phyloP scores from a whole-genome alignment of 495 filamentous ascomycete genomes.

The Letharia lupina region DNA sequence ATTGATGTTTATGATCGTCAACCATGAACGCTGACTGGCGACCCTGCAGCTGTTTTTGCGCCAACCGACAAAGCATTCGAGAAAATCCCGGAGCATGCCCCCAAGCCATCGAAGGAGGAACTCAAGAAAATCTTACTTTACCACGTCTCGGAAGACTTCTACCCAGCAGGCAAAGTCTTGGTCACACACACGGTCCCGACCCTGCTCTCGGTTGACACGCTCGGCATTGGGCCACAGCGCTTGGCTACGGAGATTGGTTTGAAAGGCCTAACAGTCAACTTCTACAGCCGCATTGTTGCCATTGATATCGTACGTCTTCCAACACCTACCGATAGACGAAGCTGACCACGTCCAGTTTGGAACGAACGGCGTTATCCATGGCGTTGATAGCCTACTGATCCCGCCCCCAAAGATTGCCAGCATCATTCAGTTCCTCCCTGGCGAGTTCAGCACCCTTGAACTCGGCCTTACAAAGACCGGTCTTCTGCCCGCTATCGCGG shows the following conservation, averaged over 20 bases:
- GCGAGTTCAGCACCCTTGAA: slow-evolving; percentile 65
- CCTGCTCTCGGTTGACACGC: slow-evolving; percentile 41
- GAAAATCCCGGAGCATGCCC: slow-evolving; percentile 49
- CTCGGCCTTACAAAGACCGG: slow-evolving; percentile 64
- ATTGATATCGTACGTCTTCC: slow-evolving; percentile 50
- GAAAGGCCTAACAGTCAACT: slow-evolving; percentile 61
- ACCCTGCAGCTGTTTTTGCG: slow-evolving; percentile 59
- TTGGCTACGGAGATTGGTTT: slow-evolving; percentile 50
- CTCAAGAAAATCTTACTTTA: slow-evolving; percentile 59
- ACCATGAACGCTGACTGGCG: background rate
- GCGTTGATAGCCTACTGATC: slow-evolving; percentile 58
- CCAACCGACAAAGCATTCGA: slow-evolving; percentile 68
- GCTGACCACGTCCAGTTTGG: slow-evolving; percentile 35
- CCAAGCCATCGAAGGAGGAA: slow-evolving; percentile 51
- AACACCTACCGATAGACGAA: background rate
- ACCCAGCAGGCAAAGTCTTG: slow-evolving; percentile 50
- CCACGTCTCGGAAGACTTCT: slow-evolving; percentile 57
- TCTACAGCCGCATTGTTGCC: slow-evolving; percentile 55
- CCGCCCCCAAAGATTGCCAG: slow-evolving; percentile 56
- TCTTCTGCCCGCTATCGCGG: slow-evolving; percentile 41
- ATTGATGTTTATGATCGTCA: background rate
- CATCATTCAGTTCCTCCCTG: slow-evolving; percentile 59
- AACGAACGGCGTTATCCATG: slow-evolving; percentile 76
- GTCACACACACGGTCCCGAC: slow-evolving; percentile 64
- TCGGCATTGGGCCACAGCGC: slow-evolving; percentile 59